Conservation (phyloP, 768 basidiomycete genomes). For the Amanita rubescens region DNA sequence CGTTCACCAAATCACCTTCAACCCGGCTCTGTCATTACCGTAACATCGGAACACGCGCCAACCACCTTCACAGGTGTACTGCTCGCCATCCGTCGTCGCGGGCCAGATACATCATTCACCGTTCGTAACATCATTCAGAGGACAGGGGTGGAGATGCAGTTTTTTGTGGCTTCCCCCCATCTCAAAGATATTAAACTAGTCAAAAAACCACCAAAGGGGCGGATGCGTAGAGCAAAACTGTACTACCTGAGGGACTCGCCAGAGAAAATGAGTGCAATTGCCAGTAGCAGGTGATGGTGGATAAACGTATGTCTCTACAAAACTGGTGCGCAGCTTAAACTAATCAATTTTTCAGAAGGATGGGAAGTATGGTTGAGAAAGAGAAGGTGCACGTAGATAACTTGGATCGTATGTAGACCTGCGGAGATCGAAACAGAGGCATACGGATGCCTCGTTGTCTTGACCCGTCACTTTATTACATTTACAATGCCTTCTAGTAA, state of each 20-base stretch:
- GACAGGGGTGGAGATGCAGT: conserved; percentile 90
- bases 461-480: not conserved
- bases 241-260: conserved; percentile 79
- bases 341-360: not conserved
- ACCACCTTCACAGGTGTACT: conserved; percentile 86
- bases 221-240: conserved; percentile 72
- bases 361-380: too few species aligned
- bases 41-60: conserved; percentile 70
- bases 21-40: conserved; percentile 83
- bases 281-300: conserved; percentile 14
- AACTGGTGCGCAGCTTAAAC: not conserved
- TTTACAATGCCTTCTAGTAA: conserved; percentile 33
- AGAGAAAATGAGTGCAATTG: conserved; percentile 76
- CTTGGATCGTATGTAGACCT: not conserved
- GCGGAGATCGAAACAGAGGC: conserved; percentile 1
- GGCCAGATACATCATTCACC: conserved; percentile 81
- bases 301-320: not conserved
- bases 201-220: conserved; percentile 50
- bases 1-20: conserved; percentile 58
- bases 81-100: conserved; percentile 73
- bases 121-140: conserved; percentile 87
- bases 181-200: conserved; percentile 83
- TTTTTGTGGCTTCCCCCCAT: conserved; percentile 80
- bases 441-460: not conserved
- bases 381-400: not conserved